A percentile compares a stretch with the other conserved stretches of the same genome.
phyloP scores from a whole-genome alignment of 306 rosid genomes.

The Trifolium dubium region DNA sequence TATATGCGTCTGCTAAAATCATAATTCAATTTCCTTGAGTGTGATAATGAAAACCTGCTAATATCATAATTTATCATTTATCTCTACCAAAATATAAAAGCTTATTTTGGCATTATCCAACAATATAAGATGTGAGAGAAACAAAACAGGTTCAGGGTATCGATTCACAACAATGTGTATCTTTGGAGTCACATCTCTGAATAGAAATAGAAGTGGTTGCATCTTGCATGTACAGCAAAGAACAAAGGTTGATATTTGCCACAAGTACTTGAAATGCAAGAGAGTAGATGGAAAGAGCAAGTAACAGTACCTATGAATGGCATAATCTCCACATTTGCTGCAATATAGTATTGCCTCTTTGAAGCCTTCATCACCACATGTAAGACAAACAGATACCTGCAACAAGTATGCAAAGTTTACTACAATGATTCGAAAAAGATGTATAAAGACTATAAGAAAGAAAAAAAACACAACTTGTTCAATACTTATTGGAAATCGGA shows the following conservation, averaged over 20 bases:
- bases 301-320: constrained; percentile 43
- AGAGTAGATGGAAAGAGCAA: constrained; percentile 7
- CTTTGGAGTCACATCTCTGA: not conserved
- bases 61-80: too few relatives aligned
- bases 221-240: not conserved
- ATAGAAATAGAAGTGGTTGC: constrained; percentile 3
- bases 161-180: not conserved
- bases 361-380: constrained; percentile 43
- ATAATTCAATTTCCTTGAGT: too few relatives aligned
- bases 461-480: not conserved
- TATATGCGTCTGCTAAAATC: too few relatives aligned
- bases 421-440: constrained; percentile 4
- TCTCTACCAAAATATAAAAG: too few relatives aligned
- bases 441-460: not conserved
- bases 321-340: constrained; percentile 36
- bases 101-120: constrained; percentile 6
- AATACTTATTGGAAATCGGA: not conserved
- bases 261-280: constrained; percentile 1
- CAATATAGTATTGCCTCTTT: constrained; percentile 43
- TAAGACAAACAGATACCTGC: constrained; percentile 50
- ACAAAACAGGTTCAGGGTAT: not conserved
- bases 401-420: constrained; percentile 2
- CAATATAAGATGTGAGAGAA: not conserved
- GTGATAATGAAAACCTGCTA: too few relatives aligned
- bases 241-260: constrained; percentile 7